These are phyloP conservation scores for Ocimum tenuiflorum DNA, from an alignment of 257 asterid species.

Conservation along the genomic window DNA sequence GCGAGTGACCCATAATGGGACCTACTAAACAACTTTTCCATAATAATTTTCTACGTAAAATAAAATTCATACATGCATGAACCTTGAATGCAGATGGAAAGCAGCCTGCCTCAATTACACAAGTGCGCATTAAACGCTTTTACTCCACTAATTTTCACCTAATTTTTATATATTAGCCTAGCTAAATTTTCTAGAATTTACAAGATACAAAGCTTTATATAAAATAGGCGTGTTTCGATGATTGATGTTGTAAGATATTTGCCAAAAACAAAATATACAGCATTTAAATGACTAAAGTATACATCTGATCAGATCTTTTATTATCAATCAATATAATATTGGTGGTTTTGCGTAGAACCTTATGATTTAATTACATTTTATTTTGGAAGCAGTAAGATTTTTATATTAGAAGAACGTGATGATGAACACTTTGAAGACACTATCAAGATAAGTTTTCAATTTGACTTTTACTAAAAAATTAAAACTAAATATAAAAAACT, in stretches of 20 bases:
- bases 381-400: no score
- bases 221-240: background rate
- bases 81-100: background rate
- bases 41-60: constrained; percentile 2
- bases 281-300: background rate
- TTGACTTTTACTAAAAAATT: background rate
- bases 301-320: no score
- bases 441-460: background rate
- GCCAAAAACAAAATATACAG: no score
- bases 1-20: background rate
- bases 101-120: constrained; percentile 6
- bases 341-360: no score
- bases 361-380: no score
- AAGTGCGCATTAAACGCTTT: background rate
- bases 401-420: no score
- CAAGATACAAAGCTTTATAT: background rate
- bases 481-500: no score
- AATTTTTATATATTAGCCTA: background rate
- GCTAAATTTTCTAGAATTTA: background rate
- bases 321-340: no score
- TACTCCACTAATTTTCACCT: background rate
- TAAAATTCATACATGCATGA: background rate
- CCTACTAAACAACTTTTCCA: background rate
- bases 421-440: no score
- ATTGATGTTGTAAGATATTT: no score